Evolutionary conservation across 345 rosid genomes (phyloP), one percentile per base, ranked within the genome.

Genomic region (Angophora floribunda): DNA sequence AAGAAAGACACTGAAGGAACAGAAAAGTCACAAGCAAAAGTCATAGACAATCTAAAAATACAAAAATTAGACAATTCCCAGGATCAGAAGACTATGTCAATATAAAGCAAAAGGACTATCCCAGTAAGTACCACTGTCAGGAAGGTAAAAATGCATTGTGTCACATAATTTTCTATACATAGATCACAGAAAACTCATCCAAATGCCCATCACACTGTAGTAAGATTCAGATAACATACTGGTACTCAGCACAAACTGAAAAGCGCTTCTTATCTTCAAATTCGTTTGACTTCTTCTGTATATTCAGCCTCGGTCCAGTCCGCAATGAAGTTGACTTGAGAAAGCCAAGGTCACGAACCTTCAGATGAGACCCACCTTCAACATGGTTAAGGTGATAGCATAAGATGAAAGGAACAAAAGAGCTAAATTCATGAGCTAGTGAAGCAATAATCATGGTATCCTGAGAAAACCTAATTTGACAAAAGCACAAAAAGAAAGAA

Each of bases 201-300:
- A 75, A 41, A 49, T 19, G 49, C 49, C 84, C 84, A 75, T 75
- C 84, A 75, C 49, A 75, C 19, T 41, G 84, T 75, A 19, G 84
- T 75, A 21, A 13, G 61, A 85, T 85, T 52, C 86, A 52, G 87
- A 85, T 21, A 36, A 61, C 92, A 22, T 94, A 95, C 97, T 91
- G 89, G 87, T 96, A 94, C 85, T 91, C 94, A 10, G 97, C 96
- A 91, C 90, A 91, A 90, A 96, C 93, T n/a, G 95, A 88, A 65
- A 94, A 87, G 87, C 87, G 93, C 88, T 19, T 88, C 87, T 84
- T 90, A 65, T 87, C 65, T 84, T 86, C 88, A 85, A 55, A 53
- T 57, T 82, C 91, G 45, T 88, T 91, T 59, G 91, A 82, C 87
- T 94, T 94, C 91, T 92, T 93, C 50, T 79, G 94, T 85, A 92